phyloP scores from a whole-genome alignment of 2,329 filamentous ascomycete species.

The Coleophoma crateriformis region DNA sequence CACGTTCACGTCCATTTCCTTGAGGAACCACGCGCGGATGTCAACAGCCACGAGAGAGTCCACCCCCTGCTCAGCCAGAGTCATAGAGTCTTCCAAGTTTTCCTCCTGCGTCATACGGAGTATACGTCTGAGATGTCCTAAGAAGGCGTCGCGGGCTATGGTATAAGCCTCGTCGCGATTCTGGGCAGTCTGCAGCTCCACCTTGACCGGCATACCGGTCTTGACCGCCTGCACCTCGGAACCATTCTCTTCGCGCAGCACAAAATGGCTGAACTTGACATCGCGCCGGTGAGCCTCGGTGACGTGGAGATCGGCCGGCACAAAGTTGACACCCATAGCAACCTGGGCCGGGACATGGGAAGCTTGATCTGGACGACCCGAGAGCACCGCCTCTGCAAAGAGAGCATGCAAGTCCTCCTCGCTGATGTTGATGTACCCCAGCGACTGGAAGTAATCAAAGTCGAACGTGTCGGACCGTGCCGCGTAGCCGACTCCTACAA shows the following conservation, averaged over 20 bases:
- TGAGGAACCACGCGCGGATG: too few species aligned
- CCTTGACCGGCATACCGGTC: neutral
- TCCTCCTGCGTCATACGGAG: too few species aligned
- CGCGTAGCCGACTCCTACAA: conserved; percentile 35
- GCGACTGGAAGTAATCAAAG: neutral
- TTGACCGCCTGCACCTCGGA: neutral
- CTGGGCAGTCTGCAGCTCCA: too few species aligned
- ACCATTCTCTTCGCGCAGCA: neutral
- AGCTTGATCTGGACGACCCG: conserved; percentile 21
- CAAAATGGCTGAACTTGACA: neutral
- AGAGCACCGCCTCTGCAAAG: conserved; percentile 34
- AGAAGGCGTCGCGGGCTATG: too few species aligned
- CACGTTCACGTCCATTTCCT: too few species aligned
- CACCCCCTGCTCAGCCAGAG: too few species aligned
- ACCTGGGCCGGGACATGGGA: neutral
- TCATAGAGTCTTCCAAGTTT: too few species aligned
- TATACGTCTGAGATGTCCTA: too few species aligned
- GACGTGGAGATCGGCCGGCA: neutral
- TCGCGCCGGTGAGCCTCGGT: neutral
- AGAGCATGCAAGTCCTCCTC: conserved; percentile 34
- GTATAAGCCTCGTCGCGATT: too few species aligned
- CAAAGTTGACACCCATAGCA: neutral
- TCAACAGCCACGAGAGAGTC: too few species aligned
- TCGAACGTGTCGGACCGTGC: neutral
- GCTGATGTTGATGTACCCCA: neutral